Evolutionary conservation across 2,329 filamentous ascomycete species (phyloP).

Genomic region (Thermothelomyces thermophilus): DNA sequence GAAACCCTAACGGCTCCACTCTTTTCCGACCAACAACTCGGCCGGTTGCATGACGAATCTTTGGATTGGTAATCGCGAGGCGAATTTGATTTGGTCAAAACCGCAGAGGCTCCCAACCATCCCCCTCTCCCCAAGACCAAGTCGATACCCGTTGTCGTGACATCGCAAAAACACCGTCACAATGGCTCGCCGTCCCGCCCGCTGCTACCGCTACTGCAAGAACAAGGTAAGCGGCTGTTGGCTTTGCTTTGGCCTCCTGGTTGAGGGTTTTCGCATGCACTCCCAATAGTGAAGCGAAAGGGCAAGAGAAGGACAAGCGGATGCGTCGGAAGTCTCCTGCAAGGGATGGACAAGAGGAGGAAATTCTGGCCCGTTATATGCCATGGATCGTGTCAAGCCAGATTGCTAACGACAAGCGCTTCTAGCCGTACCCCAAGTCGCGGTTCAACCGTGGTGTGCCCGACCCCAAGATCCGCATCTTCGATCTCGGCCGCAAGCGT

Average conservation of each 20-base stretch:
- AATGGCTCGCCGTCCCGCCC: conserved; percentile 98
- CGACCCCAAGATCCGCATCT: conserved; percentile 85
- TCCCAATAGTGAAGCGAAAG: not conserved
- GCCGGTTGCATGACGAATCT: conserved; percentile 51
- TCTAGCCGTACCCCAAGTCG: conserved; percentile 94
- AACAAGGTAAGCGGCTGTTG: conserved; percentile 75
- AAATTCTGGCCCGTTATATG: not conserved
- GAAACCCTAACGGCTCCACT: conserved; percentile 35
- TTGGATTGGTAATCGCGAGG: conserved; percentile 26
- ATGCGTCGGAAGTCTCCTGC: not conserved
- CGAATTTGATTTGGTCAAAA: conserved; percentile 29
- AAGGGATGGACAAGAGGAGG: conserved; percentile 8
- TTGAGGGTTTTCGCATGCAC: not conserved
- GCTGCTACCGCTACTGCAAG: conserved; percentile 99
- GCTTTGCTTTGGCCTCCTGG: not conserved
- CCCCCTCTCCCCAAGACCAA: conserved; percentile 34
- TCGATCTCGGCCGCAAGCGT: conserved; percentile 97
- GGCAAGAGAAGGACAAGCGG: not conserved
- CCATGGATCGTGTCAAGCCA: not conserved
- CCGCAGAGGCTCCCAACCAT: conserved; percentile 26
- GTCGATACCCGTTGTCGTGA: conserved; percentile 36
- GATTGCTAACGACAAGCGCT: conserved; percentile 54
- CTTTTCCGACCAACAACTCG: conserved; percentile 13
- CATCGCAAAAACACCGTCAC: conserved; percentile 59
- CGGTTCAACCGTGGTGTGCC: conserved; percentile 99